phyloP scores from a whole-genome alignment of 805 yeast species.

The Naumovozyma baii region DNA sequence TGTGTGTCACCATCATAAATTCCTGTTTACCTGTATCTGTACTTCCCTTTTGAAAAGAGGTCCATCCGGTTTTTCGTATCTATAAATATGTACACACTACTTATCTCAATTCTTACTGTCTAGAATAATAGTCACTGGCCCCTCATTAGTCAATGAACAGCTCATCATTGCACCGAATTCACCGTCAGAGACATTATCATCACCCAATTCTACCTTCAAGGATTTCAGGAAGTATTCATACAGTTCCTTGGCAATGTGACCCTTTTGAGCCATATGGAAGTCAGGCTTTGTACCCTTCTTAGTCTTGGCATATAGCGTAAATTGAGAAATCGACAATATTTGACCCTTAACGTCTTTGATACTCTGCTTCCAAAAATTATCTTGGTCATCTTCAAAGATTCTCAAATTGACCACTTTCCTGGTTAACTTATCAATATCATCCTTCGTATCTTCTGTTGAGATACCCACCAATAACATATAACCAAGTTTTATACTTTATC shows the following conservation, averaged over 20 bases:
- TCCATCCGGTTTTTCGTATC: no score
- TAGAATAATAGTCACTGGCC: constrained; percentile 81
- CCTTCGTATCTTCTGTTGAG: constrained; percentile 62
- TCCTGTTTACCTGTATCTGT: no score
- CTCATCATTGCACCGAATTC: constrained; percentile 97
- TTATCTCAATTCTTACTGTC: constrained; percentile 48
- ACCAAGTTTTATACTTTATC: constrained; percentile 52
- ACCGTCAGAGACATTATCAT: constrained; percentile 71
- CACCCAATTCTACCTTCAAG: constrained; percentile 45
- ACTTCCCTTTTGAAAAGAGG: no score
- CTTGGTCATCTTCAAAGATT: constrained; percentile 65
- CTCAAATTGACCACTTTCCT: constrained; percentile 56
- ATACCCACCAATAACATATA: constrained; percentile 79
- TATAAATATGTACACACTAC: no score
- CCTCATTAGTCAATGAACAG: constrained; percentile 78
- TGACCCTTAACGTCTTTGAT: constrained; percentile 59
- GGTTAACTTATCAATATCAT: constrained; percentile 61
- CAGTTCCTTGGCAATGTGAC: constrained; percentile 38
- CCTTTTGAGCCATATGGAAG: constrained; percentile 85
- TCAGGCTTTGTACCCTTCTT: constrained; percentile 93
- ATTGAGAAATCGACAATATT: constrained; percentile 82
- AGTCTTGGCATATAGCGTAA: constrained; percentile 77
- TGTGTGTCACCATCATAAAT: no score
- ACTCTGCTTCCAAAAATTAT: constrained; percentile 68
- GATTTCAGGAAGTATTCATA: constrained; percentile 42